These are phyloP conservation scores for Fusarium luffae DNA, from an alignment of 2,329 filamentous ascomycete genomes.

Conservation along the genomic window DNA sequence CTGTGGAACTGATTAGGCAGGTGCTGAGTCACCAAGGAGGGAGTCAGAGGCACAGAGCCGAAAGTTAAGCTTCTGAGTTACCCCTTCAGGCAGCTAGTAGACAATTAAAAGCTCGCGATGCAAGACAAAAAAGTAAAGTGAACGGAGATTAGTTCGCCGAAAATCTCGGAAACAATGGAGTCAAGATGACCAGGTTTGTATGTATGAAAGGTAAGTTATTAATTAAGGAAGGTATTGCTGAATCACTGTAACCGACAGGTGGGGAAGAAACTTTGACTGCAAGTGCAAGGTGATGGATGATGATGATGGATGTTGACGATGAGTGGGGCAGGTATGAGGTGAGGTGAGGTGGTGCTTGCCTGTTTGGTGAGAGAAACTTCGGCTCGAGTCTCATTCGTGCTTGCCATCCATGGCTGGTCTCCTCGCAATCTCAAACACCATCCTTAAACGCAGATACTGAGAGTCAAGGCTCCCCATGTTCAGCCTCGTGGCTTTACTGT, in stretches of 20 bases:
- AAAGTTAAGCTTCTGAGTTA: constrained; percentile 8
- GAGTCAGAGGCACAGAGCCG: background rate
- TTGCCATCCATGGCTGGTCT: background rate
- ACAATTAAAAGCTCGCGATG: background rate
- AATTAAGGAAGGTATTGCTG: background rate
- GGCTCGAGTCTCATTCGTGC: background rate
- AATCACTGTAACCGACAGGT: constrained; percentile 3
- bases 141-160: constrained; percentile 9
- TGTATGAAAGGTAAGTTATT: background rate
- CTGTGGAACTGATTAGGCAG: constrained; percentile 5
- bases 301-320: background rate
- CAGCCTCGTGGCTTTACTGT: constrained; percentile 28
- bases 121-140: background rate
- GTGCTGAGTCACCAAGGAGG: constrained; percentile 4
- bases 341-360: background rate
- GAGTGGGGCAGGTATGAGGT: background rate
- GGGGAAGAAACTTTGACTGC: constrained; percentile 5
- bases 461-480: constrained; percentile 3
- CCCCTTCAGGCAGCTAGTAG: background rate
- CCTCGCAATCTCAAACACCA: constrained; percentile 6
- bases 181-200: background rate
- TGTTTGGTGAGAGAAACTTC: background rate
- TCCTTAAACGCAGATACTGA: background rate
- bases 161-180: constrained; percentile 17
- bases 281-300: background rate